These are phyloP conservation scores for Cyathus striatus DNA, from an alignment of 768 basidiomycete genomes.

Conservation along the genomic window DNA sequence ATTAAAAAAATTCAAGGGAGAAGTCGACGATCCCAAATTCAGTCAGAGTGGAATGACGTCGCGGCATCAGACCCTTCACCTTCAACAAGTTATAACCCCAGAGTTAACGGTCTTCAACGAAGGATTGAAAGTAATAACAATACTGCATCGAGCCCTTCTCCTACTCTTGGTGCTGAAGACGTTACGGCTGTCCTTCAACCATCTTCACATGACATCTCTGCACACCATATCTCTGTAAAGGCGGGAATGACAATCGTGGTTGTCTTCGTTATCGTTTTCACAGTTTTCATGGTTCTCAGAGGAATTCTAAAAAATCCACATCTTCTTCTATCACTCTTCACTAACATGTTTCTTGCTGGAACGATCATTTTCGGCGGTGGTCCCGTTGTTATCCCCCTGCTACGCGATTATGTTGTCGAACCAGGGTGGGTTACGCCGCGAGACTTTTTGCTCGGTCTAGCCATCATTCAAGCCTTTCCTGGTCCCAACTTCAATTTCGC, in stretches of 20 bases:
- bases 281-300: slow-evolving; percentile 22
- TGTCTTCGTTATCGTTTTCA: slow-evolving; percentile 20
- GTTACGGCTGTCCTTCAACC: slow-evolving; percentile 3
- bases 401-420: slow-evolving; percentile 46
- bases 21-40: background rate
- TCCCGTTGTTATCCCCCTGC: slow-evolving; percentile 51
- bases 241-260: slow-evolving; percentile 16
- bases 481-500: slow-evolving; percentile 57
- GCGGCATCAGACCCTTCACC: no score
- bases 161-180: background rate
- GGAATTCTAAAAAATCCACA: slow-evolving; percentile 16
- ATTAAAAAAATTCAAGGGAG: slow-evolving; percentile 8
- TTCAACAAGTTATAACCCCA: no score
- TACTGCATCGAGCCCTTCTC: background rate
- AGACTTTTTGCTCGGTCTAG: slow-evolving; percentile 51
- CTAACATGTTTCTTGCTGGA: slow-evolving; percentile 42
- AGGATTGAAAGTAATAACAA: background rate
- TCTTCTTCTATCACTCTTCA: slow-evolving; percentile 30
- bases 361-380: slow-evolving; percentile 50
- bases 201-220: slow-evolving; percentile 12
- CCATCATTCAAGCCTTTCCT: slow-evolving; percentile 42
- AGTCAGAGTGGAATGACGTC: background rate
- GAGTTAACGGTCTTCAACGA: background rate
- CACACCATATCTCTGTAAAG: slow-evolving; percentile 19
- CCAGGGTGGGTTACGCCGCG: slow-evolving; percentile 46